phyloP scores from a whole-genome alignment of 192 early-diverging fungal species.

The Piromyces sp. region DNA sequence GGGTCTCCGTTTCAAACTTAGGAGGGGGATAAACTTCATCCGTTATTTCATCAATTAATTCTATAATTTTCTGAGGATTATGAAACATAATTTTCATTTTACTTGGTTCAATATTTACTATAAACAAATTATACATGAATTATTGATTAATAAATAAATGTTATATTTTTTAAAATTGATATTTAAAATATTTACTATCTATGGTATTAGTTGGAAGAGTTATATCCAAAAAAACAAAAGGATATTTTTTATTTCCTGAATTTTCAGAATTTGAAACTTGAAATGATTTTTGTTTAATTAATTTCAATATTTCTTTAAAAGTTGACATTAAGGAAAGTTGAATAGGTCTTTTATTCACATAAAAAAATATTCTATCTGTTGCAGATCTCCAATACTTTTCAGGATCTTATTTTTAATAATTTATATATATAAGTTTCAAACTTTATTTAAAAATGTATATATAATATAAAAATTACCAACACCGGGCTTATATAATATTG shows the following conservation, averaged over 20 bases:
- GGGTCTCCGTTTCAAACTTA: background rate
- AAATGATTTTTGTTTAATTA: background rate
- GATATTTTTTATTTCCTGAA: background rate
- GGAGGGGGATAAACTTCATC: background rate
- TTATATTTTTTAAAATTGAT: too few species aligned
- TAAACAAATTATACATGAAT: too few species aligned
- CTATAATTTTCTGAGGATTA: background rate
- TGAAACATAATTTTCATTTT: background rate
- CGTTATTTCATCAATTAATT: background rate
- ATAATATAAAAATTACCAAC: background rate
- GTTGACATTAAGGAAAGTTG: background rate
- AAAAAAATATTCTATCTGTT: background rate
- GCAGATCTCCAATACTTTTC: background rate
- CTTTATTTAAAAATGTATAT: background rate
- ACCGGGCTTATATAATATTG: background rate
- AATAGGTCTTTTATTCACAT: background rate
- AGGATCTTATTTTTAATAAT: background rate
- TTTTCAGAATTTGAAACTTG: background rate
- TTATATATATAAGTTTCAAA: too few species aligned
- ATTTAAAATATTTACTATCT: background rate
- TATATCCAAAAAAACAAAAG: background rate
- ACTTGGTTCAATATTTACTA: background rate
- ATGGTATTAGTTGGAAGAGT: background rate
- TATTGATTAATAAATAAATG: too few species aligned
- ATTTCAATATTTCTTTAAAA: background rate